A percentile compares a stretch with the other conserved stretches of the same genome.
Conservation (phyloP, 2,329 filamentous ascomycete genomes). For the Beauveria australis region DNA sequence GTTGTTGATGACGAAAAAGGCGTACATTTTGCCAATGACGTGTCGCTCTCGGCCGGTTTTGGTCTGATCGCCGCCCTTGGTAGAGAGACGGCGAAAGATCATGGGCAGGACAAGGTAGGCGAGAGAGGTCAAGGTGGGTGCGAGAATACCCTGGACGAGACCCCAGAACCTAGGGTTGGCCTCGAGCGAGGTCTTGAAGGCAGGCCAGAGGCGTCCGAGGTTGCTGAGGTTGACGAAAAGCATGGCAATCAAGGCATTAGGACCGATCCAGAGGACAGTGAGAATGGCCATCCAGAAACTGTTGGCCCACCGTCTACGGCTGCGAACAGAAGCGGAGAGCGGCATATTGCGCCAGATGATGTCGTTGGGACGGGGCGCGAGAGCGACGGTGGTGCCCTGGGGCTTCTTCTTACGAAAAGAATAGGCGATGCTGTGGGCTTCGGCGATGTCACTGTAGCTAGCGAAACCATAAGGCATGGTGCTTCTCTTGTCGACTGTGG, state of each 20-base stretch:
- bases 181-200: slow-evolving; percentile 59
- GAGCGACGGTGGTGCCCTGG: slow-evolving; percentile 63
- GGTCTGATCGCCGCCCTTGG: slow-evolving; percentile 76
- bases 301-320: slow-evolving; percentile 68
- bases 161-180: slow-evolving; percentile 65
- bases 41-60: slow-evolving; percentile 90
- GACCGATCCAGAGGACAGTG: slow-evolving; percentile 79
- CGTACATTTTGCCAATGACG: slow-evolving; percentile 81
- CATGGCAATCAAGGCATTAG: slow-evolving; percentile 89
- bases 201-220: slow-evolving; percentile 69
- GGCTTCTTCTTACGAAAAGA: slow-evolving; percentile 73
- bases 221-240: slow-evolving; percentile 84
- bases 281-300: slow-evolving; percentile 75
- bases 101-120: slow-evolving; percentile 84
- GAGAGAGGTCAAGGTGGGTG: slow-evolving; percentile 78
- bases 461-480: slow-evolving; percentile 91
- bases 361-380: slow-evolving; percentile 83
- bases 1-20: slow-evolving; percentile 98
- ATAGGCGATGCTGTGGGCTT: slow-evolving; percentile 83
- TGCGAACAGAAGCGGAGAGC: slow-evolving; percentile 58
- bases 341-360: slow-evolving; percentile 94
- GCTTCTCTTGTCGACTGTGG: slow-evolving; percentile 76
- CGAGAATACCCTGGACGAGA: slow-evolving; percentile 82
- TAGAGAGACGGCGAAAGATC: slow-evolving; percentile 80
- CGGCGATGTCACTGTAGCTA: slow-evolving; percentile 79